Evolutionary conservation across 495 filamentous ascomycete species (phyloP), one percentile per base, ranked within the genome.

Genomic region (Parathielavia appendiculata): DNA sequence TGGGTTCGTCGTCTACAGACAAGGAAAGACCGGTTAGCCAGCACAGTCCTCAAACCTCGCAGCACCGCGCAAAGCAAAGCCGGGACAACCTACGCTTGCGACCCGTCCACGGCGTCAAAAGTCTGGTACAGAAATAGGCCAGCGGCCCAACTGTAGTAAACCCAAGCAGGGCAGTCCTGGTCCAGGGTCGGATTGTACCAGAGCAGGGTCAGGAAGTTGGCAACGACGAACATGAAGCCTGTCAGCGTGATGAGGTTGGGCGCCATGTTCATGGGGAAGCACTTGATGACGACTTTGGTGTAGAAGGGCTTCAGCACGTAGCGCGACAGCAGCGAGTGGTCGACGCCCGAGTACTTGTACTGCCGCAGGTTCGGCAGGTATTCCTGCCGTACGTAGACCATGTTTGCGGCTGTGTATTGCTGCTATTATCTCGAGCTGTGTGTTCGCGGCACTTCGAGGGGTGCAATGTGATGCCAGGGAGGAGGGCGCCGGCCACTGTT

Each of bases 291-390:
- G 61, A 90, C 77, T 75, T 95, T 87, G 72, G 83, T 96, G 78
- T 97, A 98, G 75, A 97, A 98, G 20, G 93, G 93, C 79, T 98
- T 97, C 61, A 98, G 78, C 58, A 97, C 79, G 73, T 95, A 97
- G 60, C 82, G 83, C 63, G 95, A 97, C 43, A 90, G 75, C 54
- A 96, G 77, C 51, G 90, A 95, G 72, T 88, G 88, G 75, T 98
- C 93, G 63, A 96, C 86, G 41, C 83, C 83, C 19, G 87, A 88
- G 79, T 98, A 98, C 70, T 92, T 89, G 81, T 98, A 98, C 67
- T 87, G 78, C 73, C 86, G 85, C 39, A 98, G 78, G 66, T 90
- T 90, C n/a, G 85, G 85, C 58, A 98, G 84, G 70, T 88, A 83
- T 66, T 92, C 84, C 73, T 95, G 88, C 53, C 92, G 90, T 49